Conservation (phyloP, 345 rosid species). For the Eucalyptus viminalis region DNA sequence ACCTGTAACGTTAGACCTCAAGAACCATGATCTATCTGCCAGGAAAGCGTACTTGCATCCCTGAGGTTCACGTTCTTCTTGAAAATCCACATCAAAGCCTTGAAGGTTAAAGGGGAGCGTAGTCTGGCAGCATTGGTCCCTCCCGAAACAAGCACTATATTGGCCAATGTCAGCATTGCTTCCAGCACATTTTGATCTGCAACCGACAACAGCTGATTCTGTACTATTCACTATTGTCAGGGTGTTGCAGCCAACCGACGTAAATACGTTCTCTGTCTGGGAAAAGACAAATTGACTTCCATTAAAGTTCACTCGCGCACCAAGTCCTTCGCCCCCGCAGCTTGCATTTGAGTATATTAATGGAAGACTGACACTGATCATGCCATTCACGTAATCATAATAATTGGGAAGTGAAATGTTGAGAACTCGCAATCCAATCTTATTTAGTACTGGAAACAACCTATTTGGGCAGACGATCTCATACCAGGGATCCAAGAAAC, state of each 20-base stretch:
- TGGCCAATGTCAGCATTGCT: fast-evolving
- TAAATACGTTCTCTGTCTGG: background rate
- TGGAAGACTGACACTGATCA: background rate
- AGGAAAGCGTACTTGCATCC: background rate
- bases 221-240: background rate
- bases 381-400: fast-evolving
- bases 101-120: background rate
- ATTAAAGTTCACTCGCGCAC: fast-evolving
- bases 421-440: background rate
- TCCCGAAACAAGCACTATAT: background rate
- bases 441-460: background rate
- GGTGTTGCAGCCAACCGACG: background rate
- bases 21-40: background rate
- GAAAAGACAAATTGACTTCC: background rate
- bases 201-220: background rate
- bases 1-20: background rate
- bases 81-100: background rate
- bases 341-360: background rate
- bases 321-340: background rate
- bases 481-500: background rate
- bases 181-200: background rate
- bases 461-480: background rate
- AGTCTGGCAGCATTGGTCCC: background rate
- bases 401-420: background rate
- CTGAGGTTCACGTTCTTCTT: no score